Conservation (phyloP, 257 asterid genomes). For the Solanum pennellii region DNA sequence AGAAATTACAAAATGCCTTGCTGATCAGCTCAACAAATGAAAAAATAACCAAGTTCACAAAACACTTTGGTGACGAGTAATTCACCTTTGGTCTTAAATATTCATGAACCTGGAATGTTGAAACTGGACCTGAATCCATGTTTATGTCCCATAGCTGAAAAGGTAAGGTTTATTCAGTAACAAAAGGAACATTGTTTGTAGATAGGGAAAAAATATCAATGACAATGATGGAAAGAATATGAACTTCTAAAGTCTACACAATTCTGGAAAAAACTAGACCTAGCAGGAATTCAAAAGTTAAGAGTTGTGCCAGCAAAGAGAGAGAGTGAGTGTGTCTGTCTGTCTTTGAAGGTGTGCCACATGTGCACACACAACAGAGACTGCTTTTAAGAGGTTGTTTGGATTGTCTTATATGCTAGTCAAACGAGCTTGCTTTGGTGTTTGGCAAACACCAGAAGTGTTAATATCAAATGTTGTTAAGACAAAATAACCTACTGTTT, state of each 20-base stretch:
- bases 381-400: background rate
- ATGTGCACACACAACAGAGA: background rate
- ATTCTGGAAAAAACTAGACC: background rate
- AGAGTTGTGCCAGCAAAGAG: background rate
- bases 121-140: slow-evolving; percentile 87
- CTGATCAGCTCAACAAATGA: slow-evolving; percentile 5
- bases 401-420: background rate
- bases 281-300: background rate
- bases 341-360: background rate
- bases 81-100: slow-evolving; percentile 77
- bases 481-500: background rate
- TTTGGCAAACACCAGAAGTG: background rate
- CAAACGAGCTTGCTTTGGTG: background rate
- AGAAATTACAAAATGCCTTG: slow-evolving; percentile 3
- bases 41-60: background rate
- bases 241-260: background rate
- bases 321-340: background rate
- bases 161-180: background rate
- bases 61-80: background rate
- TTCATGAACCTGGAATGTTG: slow-evolving; percentile 81
- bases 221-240: background rate
- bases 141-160: slow-evolving; percentile 81
- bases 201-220: background rate
- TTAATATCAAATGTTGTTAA: background rate
- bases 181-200: background rate